Evolutionary conservation across 2,329 filamentous ascomycete species (phyloP).

Genomic region (Cryoendolithus antarcticus): DNA sequence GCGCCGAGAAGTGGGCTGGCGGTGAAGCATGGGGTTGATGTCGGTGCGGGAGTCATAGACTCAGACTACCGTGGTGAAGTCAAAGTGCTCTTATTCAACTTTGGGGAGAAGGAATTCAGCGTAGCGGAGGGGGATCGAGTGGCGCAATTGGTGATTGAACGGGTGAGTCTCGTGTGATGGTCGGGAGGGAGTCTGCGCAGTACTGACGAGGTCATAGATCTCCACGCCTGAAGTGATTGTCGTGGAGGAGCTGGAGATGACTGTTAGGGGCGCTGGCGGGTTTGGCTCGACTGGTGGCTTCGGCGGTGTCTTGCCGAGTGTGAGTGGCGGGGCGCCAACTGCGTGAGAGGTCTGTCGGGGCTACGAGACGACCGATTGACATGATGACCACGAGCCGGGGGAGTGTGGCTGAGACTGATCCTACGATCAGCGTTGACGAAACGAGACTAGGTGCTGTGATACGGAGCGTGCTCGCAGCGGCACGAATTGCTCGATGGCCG

Average conservation of each 20-base stretch:
- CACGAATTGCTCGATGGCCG: too few species aligned
- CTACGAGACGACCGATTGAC: neutral
- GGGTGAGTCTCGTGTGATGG: constrained; percentile 38
- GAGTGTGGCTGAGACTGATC: neutral
- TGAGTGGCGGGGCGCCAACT: constrained; percentile 11
- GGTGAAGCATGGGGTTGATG: constrained; percentile 87
- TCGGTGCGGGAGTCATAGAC: constrained; percentile 91
- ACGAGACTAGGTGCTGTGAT: too few species aligned
- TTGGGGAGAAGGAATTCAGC: constrained; percentile 66
- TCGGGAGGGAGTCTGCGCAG: too few species aligned
- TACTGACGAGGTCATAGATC: constrained; percentile 48
- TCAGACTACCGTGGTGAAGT: constrained; percentile 91
- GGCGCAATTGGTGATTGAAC: constrained; percentile 86
- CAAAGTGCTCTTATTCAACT: constrained; percentile 91
- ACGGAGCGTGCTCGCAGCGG: too few species aligned
- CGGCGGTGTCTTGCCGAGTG: constrained; percentile 18
- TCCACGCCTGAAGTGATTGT: constrained; percentile 87
- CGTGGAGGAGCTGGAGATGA: constrained; percentile 78
- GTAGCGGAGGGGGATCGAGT: constrained; percentile 79
- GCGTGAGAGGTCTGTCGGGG: neutral
- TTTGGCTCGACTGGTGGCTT: constrained; percentile 73
- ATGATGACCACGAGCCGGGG: neutral
- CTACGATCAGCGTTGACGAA: neutral
- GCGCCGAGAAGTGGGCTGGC: constrained; percentile 87
- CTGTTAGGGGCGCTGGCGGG: constrained; percentile 76